Conservation (phyloP, 2,329 filamentous ascomycete genomes). For the Ophiostoma populinum region DNA sequence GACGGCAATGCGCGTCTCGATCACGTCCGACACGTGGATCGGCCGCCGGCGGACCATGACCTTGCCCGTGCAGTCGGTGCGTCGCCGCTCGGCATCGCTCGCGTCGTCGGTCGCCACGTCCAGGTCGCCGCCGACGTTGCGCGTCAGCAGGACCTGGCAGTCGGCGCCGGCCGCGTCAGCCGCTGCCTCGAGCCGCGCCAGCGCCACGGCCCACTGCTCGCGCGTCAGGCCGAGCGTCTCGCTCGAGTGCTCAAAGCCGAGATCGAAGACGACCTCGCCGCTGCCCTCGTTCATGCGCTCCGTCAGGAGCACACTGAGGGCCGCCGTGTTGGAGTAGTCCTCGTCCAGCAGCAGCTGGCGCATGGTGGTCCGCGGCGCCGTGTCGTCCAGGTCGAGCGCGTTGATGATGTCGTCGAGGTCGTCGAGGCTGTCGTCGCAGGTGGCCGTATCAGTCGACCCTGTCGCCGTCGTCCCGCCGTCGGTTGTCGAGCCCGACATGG, state of each 20-base stretch:
- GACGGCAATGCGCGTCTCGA: conserved; percentile 90
- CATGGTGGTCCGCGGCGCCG: conserved; percentile 47
- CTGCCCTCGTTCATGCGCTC: conserved; percentile 64
- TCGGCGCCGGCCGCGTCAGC: conserved; percentile 52
- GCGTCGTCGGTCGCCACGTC: conserved; percentile 32
- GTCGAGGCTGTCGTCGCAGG: conserved; percentile 32
- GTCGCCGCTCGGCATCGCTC: conserved; percentile 38
- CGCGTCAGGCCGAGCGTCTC: conserved; percentile 64
- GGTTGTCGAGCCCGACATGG: no score
- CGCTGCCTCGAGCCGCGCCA: conserved; percentile 46
- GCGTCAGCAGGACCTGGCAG: conserved; percentile 71
- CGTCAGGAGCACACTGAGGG: conserved; percentile 48
- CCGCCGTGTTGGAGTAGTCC: conserved; percentile 34
- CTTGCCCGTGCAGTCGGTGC: conserved; percentile 63
- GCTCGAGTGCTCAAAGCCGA: conserved; percentile 80
- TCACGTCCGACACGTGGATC: conserved; percentile 63
- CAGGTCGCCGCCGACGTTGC: conserved; percentile 64
- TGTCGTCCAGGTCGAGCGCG: conserved; percentile 65
- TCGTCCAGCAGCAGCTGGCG: conserved; percentile 54
- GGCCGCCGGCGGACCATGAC: conserved; percentile 65
- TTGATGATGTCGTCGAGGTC: conserved; percentile 88
- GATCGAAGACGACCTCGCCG: conserved; percentile 78
- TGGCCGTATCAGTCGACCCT: conserved; percentile 15
- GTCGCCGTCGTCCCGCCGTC: conserved; percentile 15
- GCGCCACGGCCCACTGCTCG: conserved; percentile 58